Conservation (phyloP, 768 basidiomycete species). For the Tylopilus intermedius region DNA sequence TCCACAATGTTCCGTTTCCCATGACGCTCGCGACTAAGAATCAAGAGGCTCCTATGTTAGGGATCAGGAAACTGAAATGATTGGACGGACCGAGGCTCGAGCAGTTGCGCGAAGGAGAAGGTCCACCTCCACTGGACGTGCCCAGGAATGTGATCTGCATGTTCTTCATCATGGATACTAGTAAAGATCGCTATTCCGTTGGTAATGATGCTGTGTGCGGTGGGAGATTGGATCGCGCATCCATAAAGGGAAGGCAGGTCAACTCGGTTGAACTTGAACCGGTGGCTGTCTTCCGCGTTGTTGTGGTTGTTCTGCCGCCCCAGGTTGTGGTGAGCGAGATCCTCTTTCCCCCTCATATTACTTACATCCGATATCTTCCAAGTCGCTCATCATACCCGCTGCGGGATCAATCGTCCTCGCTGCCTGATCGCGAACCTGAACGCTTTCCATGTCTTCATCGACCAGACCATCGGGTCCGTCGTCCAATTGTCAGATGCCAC, state of each 20-base stretch:
- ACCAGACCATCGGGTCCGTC: conserved; percentile 4
- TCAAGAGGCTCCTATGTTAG: conserved; percentile 2
- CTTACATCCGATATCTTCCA: conserved; percentile 1
- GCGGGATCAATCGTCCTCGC: conserved; percentile 9
- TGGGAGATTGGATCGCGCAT: not conserved
- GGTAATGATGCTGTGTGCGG: not conserved
- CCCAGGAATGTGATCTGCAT: conserved; percentile 70
- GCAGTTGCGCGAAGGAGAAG: conserved; percentile 67
- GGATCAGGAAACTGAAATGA: not conserved
- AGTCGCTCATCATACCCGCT: conserved; percentile 15
- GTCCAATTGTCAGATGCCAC: conserved; percentile 33
- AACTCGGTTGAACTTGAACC: conserved; percentile 15
- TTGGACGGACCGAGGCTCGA: conserved; percentile 47
- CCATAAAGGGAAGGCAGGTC: conserved; percentile 20
- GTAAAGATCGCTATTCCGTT: not conserved
- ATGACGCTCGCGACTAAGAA: conserved; percentile 48
- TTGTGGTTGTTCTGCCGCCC: not conserved
- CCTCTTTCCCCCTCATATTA: not conserved
- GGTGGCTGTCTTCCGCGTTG: conserved; percentile 12
- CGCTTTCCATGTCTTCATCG: conserved; percentile 13
- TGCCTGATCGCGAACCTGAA: conserved; percentile 10
- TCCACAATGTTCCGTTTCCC: conserved; percentile 59
- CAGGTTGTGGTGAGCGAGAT: conserved; percentile 11
- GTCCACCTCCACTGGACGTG: conserved; percentile 74
- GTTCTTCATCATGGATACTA: conserved; percentile 31